Percentiles rank a stretch among this genome's conserved stretches.
These are phyloP conservation scores for Xenosphaeropsis pyriputrescens DNA, from an alignment of 2,329 filamentous ascomycete genomes.

Conservation along the genomic window DNA sequence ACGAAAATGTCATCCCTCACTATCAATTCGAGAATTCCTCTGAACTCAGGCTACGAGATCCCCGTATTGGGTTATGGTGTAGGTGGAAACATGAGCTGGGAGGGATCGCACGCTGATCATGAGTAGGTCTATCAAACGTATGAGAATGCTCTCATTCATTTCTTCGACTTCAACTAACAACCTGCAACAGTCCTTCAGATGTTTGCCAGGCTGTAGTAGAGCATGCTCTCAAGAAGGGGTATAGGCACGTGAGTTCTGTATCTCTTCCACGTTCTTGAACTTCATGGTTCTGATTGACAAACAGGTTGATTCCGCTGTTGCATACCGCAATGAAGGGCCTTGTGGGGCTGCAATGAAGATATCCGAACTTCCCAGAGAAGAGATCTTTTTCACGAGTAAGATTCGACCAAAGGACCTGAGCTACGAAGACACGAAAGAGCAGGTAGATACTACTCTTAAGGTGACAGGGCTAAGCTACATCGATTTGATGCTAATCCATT, in stretches of 20 bases:
- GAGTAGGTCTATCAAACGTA: conserved; percentile 25
- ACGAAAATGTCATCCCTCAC: conserved; percentile 24
- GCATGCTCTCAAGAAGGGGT: conserved; percentile 39
- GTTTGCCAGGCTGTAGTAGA: conserved; percentile 39
- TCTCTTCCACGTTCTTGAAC: background rate
- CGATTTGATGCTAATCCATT: conserved; percentile 50
- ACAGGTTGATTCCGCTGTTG: conserved; percentile 40
- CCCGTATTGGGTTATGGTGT: conserved; percentile 44
- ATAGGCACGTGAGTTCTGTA: conserved; percentile 30
- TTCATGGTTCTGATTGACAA: background rate
- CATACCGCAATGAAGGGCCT: conserved; percentile 41
- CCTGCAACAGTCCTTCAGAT: conserved; percentile 31
- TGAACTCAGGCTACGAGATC: conserved; percentile 47
- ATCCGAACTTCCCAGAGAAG: conserved; percentile 32
- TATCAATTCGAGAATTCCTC: conserved; percentile 26
- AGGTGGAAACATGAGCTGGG: conserved; percentile 11
- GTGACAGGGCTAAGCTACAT: conserved; percentile 46
- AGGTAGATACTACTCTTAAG: conserved; percentile 47
- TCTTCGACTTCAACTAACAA: conserved; percentile 5
- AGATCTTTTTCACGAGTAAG: conserved; percentile 50
- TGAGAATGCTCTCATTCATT: conserved; percentile 2
- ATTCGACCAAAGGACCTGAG: conserved; percentile 33
- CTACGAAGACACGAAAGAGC: conserved; percentile 50
- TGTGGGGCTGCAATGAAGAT: conserved; percentile 34
- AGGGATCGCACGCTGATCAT: conserved; percentile 2